Percentiles rank a stretch among this genome's conserved stretches.
These are phyloP conservation scores for Boletus eberwhitei DNA, from an alignment of 768 basidiomycete genomes.

Conservation along the genomic window DNA sequence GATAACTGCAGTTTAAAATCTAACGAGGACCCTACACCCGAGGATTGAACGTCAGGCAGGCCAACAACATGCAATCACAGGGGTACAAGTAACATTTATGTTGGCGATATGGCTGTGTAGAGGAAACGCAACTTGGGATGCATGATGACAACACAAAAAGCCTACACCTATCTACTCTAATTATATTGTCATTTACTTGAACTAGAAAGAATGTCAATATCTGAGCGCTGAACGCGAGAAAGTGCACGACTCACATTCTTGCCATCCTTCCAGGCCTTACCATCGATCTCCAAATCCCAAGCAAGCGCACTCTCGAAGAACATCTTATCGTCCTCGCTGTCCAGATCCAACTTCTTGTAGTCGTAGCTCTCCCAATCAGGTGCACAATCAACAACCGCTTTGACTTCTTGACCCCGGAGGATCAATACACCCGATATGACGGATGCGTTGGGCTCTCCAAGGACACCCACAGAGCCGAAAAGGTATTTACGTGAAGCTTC, in stretches of 20 bases:
- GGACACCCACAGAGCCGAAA: constrained; percentile 90
- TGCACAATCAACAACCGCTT: constrained; percentile 71
- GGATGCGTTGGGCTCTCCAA: constrained; percentile 75
- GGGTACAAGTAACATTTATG: neutral
- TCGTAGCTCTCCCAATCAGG: constrained; percentile 91
- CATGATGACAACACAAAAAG: constrained; percentile 9
- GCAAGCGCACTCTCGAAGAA: constrained; percentile 93
- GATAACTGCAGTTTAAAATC: neutral
- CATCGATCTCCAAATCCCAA: constrained; percentile 89
- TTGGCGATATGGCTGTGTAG: neutral
- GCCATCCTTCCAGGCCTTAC: constrained; percentile 88
- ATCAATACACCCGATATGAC: constrained; percentile 82
- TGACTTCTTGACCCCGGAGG: constrained; percentile 71
- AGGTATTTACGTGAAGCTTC: constrained; percentile 97
- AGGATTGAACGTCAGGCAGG: neutral
- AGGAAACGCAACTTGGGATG: constrained; percentile 1
- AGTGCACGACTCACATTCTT: constrained; percentile 67
- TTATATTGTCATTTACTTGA: constrained; percentile 18
- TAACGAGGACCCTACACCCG: neutral
- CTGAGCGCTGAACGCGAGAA: neutral
- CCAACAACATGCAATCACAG: neutral
- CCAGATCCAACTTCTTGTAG: constrained; percentile 75
- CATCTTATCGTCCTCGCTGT: constrained; percentile 70
- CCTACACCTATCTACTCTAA: constrained; percentile 24
- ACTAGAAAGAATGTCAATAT: constrained; percentile 11